Base-by-base conservation (phyloP, 2,329 filamentous ascomycete species). In the Alternaria triticina region DNA sequence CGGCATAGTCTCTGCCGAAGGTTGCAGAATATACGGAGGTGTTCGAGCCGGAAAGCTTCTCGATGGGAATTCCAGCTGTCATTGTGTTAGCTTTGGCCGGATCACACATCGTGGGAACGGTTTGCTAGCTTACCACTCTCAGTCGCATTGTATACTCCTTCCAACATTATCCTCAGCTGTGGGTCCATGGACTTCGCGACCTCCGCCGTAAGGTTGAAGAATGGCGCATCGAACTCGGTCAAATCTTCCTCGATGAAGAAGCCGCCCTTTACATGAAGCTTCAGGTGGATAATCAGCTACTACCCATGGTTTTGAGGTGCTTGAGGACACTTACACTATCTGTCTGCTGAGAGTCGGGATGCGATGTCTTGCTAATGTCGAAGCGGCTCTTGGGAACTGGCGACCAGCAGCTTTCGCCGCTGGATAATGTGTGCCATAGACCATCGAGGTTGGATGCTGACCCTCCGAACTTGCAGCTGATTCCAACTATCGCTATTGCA, bases 21-120 rank as follows among this genome's bases (percentile, higher is more conserved):
- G 15, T 40, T 17, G 27, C 55, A 4, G 55, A 49, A 20, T 40
- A 57, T 1, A 57, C 55, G 9, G 55, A 57, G n/a, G 55, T 57
- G 12, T 50, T 49, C 23, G 55, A 49, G 1, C 55, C 45, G 15
- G 55, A 33, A n/a, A 57, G 55, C 28, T 57, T 57, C 45, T 57
- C 55, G 22, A n/a, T 57, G 6, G 55, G 55, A 9, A 57, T 17
- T 15, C 55, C 55, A 13, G 44, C 55, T 57, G n/a, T 30, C 27
- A 33, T 33, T 22, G 6, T 12, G 17, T 50, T 22, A 50, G 47
- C 27, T 33, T 17, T 22, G n/a, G 27, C 47, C 8, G 20, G 27
- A 50, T 10, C 15, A 11, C 17, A 11, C 4, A 1, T 50, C 27
- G 2, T 15, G 30, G 6, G 13, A 12, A 5, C n/a, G 36, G 45